Evolutionary conservation across 1,139 yeast species (phyloP).

Genomic region (Kodamaea sp.): DNA sequence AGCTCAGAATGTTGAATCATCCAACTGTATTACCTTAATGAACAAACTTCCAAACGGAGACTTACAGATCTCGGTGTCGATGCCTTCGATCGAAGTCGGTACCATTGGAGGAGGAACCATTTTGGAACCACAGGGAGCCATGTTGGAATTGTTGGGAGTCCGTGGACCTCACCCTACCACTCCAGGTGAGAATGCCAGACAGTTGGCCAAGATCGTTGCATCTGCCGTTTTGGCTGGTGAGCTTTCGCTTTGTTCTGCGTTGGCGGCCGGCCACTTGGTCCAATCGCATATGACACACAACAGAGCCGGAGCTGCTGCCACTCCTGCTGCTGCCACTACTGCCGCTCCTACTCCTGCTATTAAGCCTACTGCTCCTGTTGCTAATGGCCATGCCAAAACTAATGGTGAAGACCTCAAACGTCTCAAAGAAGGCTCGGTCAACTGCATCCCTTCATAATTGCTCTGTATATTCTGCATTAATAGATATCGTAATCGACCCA

Average conservation of each 20-base stretch:
- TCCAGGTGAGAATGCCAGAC: slow-evolving; percentile 95
- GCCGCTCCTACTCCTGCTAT: slow-evolving; percentile 10
- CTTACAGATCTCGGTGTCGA: slow-evolving; percentile 86
- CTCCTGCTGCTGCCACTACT: slow-evolving; percentile 26
- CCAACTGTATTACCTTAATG: slow-evolving; percentile 96
- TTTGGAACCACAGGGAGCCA: slow-evolving; percentile 93
- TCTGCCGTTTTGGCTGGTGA: slow-evolving; percentile 97
- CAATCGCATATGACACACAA: slow-evolving; percentile 97
- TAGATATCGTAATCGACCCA: too few species aligned
- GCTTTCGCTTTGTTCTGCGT: slow-evolving; percentile 87
- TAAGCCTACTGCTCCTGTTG: slow-evolving; percentile 12
- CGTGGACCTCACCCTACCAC: slow-evolving; percentile 92
- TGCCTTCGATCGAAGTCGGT: slow-evolving; percentile 99
- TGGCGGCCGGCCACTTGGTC: slow-evolving; percentile 98
- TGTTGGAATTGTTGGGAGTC: slow-evolving; percentile 92
- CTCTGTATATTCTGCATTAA: slow-evolving; percentile 15
- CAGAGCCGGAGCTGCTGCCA: slow-evolving; percentile 60
- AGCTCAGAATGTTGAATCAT: slow-evolving; percentile 95
- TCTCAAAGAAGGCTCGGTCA: slow-evolving; percentile 68
- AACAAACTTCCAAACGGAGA: slow-evolving; percentile 75
- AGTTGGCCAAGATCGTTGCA: slow-evolving; percentile 92
- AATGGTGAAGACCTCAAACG: slow-evolving; percentile 47
- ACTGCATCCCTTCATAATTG: slow-evolving; percentile 50
- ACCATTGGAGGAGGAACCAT: slow-evolving; percentile 99
- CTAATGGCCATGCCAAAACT: slow-evolving; percentile 6